Evolutionary conservation across 139 green algal species (phyloP).

Genomic region (Tetraselmis striata): DNA sequence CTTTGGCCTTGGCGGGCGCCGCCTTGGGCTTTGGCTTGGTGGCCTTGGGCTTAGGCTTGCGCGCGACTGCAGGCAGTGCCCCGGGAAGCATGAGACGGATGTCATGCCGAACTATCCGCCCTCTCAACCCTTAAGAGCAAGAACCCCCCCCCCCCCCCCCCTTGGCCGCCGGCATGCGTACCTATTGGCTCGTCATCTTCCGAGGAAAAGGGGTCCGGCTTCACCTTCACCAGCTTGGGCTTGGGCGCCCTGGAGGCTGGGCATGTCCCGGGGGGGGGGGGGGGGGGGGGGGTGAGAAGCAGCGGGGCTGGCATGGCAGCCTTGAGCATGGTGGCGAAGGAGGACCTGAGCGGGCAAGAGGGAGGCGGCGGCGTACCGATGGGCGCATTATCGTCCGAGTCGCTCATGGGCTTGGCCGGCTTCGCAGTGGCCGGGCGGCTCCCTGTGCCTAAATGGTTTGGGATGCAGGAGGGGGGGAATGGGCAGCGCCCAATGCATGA

Average conservation of each 20-base stretch:
- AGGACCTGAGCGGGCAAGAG: neutral
- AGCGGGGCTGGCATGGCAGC: too few species aligned
- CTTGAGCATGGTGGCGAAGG: neutral
- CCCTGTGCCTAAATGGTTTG: neutral
- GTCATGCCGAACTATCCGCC: too few species aligned
- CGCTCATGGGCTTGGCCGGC: neutral
- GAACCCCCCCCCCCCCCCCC: neutral
- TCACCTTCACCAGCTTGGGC: neutral
- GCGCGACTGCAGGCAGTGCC: too few species aligned
- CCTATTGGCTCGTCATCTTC: too few species aligned
- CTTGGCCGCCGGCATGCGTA: neutral
- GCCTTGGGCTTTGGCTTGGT: neutral
- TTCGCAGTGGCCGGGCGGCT: neutral
- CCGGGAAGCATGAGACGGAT: too few species aligned
- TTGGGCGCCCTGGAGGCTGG: too few species aligned
- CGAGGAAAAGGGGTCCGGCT: too few species aligned
- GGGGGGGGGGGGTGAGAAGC: too few species aligned
- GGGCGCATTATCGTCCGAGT: neutral
- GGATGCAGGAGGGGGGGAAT: neutral
- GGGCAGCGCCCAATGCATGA: neutral
- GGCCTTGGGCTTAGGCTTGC: too few species aligned
- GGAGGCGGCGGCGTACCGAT: neutral
- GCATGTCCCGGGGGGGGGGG: too few species aligned
- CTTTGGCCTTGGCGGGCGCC: neutral
- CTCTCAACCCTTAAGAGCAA: neutral